Conservation (phyloP, 208 protist species). For the Leishmania amazonensis region DNA sequence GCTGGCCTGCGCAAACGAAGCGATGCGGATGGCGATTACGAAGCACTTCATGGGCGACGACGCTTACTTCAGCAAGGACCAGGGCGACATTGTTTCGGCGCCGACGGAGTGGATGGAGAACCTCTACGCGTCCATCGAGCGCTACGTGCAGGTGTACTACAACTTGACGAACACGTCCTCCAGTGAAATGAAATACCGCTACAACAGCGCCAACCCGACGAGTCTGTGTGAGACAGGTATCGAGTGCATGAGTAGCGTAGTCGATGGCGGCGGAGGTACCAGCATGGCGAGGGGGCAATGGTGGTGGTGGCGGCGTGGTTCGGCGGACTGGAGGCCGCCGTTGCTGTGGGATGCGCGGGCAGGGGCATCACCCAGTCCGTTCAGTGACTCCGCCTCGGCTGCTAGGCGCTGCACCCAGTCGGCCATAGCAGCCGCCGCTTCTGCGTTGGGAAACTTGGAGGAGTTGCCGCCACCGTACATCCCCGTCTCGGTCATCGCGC, state of each 20-base stretch:
- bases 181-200: slow-evolving; percentile 49
- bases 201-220: background rate
- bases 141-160: slow-evolving; percentile 58
- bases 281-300: background rate
- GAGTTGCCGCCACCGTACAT: background rate
- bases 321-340: background rate
- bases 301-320: background rate
- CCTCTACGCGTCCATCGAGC: slow-evolving; percentile 40
- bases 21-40: slow-evolving; percentile 47
- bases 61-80: slow-evolving; percentile 39
- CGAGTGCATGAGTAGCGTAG: background rate
- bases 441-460: background rate
- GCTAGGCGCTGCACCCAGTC: background rate
- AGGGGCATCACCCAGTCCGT: background rate
- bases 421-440: background rate
- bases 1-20: slow-evolving; percentile 37
- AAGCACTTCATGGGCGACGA: slow-evolving; percentile 47
- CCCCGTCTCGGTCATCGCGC: slow-evolving; percentile 9
- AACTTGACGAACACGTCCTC: slow-evolving; percentile 45
- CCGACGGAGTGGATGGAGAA: slow-evolving; percentile 54
- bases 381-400: background rate
- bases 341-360: background rate
- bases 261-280: background rate
- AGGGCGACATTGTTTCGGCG: slow-evolving; percentile 50
- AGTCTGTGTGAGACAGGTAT: background rate